Evolutionary conservation across 192 early-diverging fungal genomes (phyloP).

Genomic region (Backusella parvicylindrica): DNA sequence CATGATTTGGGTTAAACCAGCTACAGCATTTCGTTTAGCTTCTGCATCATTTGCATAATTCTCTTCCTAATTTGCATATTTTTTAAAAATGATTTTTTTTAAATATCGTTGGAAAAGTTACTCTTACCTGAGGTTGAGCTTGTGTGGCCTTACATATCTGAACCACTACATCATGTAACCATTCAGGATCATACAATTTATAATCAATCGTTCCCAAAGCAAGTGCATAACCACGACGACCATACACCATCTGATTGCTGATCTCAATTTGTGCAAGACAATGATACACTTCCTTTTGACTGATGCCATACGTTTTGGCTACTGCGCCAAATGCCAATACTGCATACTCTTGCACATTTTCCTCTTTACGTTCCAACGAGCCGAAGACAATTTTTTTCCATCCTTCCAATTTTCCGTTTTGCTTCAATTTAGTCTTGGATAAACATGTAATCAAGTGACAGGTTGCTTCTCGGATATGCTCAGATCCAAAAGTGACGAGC

Average conservation of each 20-base stretch:
- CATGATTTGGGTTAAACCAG: conserved; percentile 49
- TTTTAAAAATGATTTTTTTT: background rate
- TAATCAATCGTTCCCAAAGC: conserved; percentile 59
- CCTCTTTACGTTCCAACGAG: conserved; percentile 64
- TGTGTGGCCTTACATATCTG: conserved; percentile 14
- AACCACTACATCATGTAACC: conserved; percentile 17
- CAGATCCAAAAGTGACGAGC: conserved; percentile 60
- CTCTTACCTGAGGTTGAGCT: conserved; percentile 13
- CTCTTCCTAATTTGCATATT: conserved; percentile 12
- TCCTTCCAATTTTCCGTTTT: conserved; percentile 13
- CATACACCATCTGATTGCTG: conserved; percentile 38
- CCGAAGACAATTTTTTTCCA: conserved; percentile 53
- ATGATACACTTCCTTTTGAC: conserved; percentile 31
- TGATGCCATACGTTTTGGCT: conserved; percentile 38
- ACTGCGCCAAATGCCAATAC: conserved; percentile 45
- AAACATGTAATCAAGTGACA: conserved; percentile 50
- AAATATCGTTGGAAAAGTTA: background rate
- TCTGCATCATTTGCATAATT: conserved; percentile 58
- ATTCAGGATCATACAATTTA: conserved; percentile 15
- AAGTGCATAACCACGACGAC: conserved; percentile 59
- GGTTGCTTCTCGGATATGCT: conserved; percentile 48
- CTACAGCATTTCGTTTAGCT: conserved; percentile 61
- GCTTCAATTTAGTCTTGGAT: conserved; percentile 38
- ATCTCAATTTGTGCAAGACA: conserved; percentile 27
- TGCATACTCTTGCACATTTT: conserved; percentile 55